phyloP scores from a whole-genome alignment of 2,329 filamentous ascomycete species.

The Microcera coccophila region DNA sequence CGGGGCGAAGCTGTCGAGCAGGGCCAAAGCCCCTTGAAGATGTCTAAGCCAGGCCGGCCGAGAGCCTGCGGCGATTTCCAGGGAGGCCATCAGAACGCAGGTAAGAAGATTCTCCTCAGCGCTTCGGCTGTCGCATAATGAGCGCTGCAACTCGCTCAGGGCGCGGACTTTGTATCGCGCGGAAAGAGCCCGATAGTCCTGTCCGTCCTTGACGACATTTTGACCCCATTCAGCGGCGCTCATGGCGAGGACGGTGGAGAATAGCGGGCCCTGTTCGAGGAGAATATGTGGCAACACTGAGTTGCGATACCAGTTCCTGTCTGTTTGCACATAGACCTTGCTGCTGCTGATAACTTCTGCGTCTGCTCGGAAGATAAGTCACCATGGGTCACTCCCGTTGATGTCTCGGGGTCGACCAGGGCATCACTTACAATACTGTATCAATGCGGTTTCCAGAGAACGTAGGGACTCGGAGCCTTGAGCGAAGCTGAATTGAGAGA shows the following conservation, averaged over 20 bases:
- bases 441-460: constrained; percentile 13
- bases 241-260: constrained; percentile 21
- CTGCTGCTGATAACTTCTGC: constrained; percentile 20
- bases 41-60: constrained; percentile 20
- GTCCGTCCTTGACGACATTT: constrained; percentile 12
- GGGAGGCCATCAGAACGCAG: constrained; percentile 19
- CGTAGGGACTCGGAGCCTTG: constrained; percentile 1
- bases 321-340: constrained; percentile 22
- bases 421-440: constrained; percentile 21
- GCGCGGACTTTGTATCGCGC: constrained; percentile 21
- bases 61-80: constrained; percentile 23
- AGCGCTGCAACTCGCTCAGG: constrained; percentile 16
- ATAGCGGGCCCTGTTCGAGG: constrained; percentile 12
- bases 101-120: constrained; percentile 21
- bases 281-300: constrained; percentile 22
- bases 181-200: constrained; percentile 18
- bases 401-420: not conserved
- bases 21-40: constrained; percentile 21
- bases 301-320: constrained; percentile 18
- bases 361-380: constrained; percentile 7
- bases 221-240: constrained; percentile 24
- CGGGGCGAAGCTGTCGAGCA: constrained; percentile 17
- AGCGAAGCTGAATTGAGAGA: constrained; percentile 11
- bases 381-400: no score
- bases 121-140: constrained; percentile 9